Evolutionary conservation across 495 filamentous ascomycete genomes (phyloP).

Genomic region (Neurospora intermedia): DNA sequence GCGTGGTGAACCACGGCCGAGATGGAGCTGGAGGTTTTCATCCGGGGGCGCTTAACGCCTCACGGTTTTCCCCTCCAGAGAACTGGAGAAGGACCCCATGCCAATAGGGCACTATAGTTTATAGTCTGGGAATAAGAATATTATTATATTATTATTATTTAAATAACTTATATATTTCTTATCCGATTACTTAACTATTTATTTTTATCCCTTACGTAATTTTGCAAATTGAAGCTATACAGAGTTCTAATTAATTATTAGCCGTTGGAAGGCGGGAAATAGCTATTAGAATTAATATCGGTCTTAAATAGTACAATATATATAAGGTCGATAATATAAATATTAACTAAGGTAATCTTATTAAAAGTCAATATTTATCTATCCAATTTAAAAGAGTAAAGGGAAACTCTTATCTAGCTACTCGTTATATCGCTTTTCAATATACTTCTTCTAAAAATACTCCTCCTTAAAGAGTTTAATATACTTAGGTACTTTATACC

Average conservation of each 20-base stretch:
- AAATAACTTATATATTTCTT: too few relatives aligned
- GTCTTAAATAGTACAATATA: slow-evolving; percentile 85
- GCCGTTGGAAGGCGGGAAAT: slow-evolving; percentile 68
- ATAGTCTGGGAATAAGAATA: too few relatives aligned
- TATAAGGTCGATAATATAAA: slow-evolving; percentile 84
- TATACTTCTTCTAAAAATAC: slow-evolving; percentile 93
- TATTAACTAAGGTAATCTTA: slow-evolving; percentile 72
- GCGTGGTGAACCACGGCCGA: too few relatives aligned
- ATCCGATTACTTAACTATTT: too few relatives aligned
- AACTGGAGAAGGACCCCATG: too few relatives aligned
- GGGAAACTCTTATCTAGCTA: slow-evolving; percentile 58
- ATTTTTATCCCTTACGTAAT: too few relatives aligned
- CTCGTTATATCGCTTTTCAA: slow-evolving; percentile 89
- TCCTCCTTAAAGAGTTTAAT: slow-evolving; percentile 96
- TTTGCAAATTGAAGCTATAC: slow-evolving; percentile 79
- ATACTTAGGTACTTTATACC: slow-evolving; percentile 93
- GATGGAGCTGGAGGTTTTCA: too few relatives aligned
- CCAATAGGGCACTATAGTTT: too few relatives aligned
- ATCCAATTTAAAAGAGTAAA: background rate
- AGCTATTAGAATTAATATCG: too few relatives aligned
- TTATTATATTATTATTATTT: too few relatives aligned
- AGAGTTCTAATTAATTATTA: slow-evolving; percentile 77
- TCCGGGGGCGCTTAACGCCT: too few relatives aligned
- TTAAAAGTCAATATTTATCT: background rate
- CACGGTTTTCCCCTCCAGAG: too few relatives aligned